These are phyloP conservation scores for Craspedostauros australis DNA, from an alignment of 108 stramenopile genomes.

Conservation along the genomic window DNA sequence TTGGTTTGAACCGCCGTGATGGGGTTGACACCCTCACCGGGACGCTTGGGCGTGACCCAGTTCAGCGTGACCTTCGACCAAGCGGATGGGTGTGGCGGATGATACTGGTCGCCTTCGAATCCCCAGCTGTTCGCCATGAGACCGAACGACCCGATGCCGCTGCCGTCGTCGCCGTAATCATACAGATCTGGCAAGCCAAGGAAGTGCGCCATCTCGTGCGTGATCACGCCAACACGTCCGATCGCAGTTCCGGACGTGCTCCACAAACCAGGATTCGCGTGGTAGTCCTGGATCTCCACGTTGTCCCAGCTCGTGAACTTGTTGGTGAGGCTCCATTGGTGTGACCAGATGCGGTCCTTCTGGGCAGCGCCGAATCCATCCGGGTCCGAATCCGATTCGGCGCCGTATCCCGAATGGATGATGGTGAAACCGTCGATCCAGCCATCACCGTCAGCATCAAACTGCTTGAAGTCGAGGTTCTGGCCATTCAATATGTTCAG, in stretches of 20 bases:
- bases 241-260: conserved; percentile 14
- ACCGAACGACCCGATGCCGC: conserved; percentile 26
- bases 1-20: conserved; percentile 7
- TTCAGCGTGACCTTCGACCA: conserved; percentile 42
- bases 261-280: conserved; percentile 23
- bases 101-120: conserved; percentile 18
- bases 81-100: conserved; percentile 33
- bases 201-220: conserved; percentile 31
- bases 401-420: conserved; percentile 61
- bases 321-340: conserved; percentile 16
- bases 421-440: conserved; percentile 52
- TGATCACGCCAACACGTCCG: conserved; percentile 25
- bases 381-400: conserved; percentile 49
- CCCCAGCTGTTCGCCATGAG: conserved; percentile 39
- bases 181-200: conserved; percentile 29
- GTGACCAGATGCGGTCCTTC: conserved; percentile 22
- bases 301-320: no score
- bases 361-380: conserved; percentile 25
- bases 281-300: conserved; percentile 11
- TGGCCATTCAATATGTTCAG: conserved; percentile 7
- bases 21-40: conserved; percentile 9
- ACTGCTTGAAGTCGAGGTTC: conserved; percentile 11
- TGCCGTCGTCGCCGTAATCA: conserved; percentile 14
- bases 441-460: conserved; percentile 23
- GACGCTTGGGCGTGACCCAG: conserved; percentile 32